Conservation (phyloP, 2,329 filamentous ascomycete genomes). For the Pseudogymnoascus sp. region DNA sequence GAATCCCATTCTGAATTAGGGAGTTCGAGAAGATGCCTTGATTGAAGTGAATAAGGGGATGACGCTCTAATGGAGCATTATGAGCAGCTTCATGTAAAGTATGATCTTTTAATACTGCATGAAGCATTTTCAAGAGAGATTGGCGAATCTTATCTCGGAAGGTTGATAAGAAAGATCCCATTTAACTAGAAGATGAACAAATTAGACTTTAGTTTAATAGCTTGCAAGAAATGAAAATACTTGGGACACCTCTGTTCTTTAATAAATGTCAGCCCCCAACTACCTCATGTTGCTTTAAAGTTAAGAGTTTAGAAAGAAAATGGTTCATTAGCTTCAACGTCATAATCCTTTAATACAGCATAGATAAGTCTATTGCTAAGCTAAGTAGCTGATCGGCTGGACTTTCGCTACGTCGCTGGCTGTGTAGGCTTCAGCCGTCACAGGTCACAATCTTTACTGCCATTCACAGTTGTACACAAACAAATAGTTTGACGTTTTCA, state of each 20-base stretch:
- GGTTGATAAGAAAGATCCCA: not conserved
- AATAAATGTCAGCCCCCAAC: not conserved
- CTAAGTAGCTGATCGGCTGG: not conserved
- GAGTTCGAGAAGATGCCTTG: not conserved
- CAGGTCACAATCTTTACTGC: not conserved
- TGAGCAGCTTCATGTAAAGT: not conserved
- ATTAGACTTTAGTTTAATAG: not conserved
- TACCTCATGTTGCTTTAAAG: not conserved
- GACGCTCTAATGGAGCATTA: not conserved
- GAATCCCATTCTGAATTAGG: not conserved
- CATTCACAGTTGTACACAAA: not conserved
- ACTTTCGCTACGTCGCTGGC: not conserved
- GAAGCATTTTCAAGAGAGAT: not conserved
- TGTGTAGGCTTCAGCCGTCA: not conserved
- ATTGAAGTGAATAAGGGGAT: not conserved
- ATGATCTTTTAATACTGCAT: not conserved
- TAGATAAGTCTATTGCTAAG: not conserved
- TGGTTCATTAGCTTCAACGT: not conserved
- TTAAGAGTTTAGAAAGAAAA: not conserved
- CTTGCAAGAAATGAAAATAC: not conserved
- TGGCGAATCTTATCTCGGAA: not conserved
- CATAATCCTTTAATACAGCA: not conserved
- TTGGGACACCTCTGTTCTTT: not conserved
- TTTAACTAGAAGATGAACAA: not conserved
- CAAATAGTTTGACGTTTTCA: not conserved